phyloP scores from a whole-genome alignment of 768 basidiomycete genomes.

The Hypholoma fasciculare region DNA sequence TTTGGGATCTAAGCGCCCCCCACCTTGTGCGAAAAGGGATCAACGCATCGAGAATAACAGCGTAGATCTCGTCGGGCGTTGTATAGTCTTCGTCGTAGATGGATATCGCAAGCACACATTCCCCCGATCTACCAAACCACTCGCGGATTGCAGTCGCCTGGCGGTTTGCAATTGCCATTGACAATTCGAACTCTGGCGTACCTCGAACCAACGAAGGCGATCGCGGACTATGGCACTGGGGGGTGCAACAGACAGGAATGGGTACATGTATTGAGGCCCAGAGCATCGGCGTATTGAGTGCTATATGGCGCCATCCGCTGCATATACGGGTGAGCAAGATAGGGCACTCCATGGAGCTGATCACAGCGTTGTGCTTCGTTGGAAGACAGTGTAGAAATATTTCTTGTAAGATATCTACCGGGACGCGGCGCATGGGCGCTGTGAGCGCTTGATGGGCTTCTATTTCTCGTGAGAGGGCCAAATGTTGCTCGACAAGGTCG shows the following conservation, averaged over 20 bases:
- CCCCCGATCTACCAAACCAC: slow-evolving; percentile 1
- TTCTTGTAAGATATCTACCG: slow-evolving; percentile 18
- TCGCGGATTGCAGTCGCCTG: not conserved
- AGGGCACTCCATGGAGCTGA: slow-evolving; percentile 11
- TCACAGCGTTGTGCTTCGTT: slow-evolving; percentile 6
- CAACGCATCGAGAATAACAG: not conserved
- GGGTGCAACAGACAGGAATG: not conserved
- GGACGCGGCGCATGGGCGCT: slow-evolving; percentile 14
- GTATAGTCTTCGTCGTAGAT: not conserved
- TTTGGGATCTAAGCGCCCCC: not conserved
- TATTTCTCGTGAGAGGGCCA: not conserved
- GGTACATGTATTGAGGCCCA: slow-evolving; percentile 18
- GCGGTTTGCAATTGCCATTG: not conserved
- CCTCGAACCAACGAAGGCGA: not conserved
- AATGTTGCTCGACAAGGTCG: not conserved
- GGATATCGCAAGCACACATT: not conserved
- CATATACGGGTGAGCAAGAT: slow-evolving; percentile 16
- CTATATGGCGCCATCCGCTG: slow-evolving; percentile 17
- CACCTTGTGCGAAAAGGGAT: not conserved
- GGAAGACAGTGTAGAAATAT: slow-evolving; percentile 21
- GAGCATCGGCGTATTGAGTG: slow-evolving; percentile 11
- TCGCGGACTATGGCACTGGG: not conserved
- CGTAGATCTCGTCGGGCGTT: not conserved
- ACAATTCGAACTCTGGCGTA: not conserved
- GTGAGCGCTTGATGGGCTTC: not conserved